Conservation (phyloP, 495 filamentous ascomycete genomes). For the Xylaria acuta region DNA sequence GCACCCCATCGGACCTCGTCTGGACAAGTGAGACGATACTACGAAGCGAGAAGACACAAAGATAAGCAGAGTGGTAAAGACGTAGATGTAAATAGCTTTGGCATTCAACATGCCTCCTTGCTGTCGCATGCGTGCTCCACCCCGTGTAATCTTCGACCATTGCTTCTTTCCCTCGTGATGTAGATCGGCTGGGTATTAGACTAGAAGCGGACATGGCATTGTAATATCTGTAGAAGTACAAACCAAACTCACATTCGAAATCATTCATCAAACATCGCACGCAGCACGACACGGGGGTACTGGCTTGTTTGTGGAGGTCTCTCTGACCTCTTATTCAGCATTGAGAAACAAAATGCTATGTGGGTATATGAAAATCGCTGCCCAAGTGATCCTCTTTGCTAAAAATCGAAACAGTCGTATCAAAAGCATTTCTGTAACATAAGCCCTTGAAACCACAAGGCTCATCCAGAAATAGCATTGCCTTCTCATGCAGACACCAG, state of each 20-base stretch:
- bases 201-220: background rate
- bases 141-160: background rate
- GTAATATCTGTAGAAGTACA: background rate
- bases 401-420: background rate
- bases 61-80: background rate
- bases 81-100: background rate
- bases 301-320: slow-evolving; percentile 2
- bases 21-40: background rate
- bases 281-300: background rate
- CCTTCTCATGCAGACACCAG: background rate
- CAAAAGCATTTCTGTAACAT: background rate
- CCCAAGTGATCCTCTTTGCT: background rate
- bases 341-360: slow-evolving; percentile 5
- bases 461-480: background rate
- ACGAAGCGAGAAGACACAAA: background rate
- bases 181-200: background rate
- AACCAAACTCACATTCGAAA: background rate
- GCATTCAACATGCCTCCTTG: background rate
- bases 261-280: background rate
- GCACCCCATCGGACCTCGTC: background rate
- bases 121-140: background rate
- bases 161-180: background rate
- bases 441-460: background rate
- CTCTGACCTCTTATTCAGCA: background rate
- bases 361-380: slow-evolving; percentile 16